Conservation (phyloP, 116 monocot genomes). For the Papilionanthe hybrid region DNA sequence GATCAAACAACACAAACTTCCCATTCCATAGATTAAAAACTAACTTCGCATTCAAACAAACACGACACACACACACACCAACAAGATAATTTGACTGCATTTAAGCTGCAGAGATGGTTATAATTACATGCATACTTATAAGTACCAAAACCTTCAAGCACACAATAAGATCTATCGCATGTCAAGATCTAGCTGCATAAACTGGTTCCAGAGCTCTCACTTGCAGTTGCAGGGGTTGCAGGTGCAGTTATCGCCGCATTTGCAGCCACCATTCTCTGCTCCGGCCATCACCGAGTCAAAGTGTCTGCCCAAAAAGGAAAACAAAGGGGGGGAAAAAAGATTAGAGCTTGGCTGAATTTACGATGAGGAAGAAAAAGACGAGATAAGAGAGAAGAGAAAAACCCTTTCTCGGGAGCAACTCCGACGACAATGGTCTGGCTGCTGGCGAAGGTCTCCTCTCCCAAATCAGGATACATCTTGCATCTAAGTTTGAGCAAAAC, state of each 20-base stretch:
- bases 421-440: slow-evolving; percentile 35
- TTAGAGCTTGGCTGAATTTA: background rate
- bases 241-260: slow-evolving; percentile 18
- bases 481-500: slow-evolving; percentile 25
- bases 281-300: background rate
- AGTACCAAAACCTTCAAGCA: background rate
- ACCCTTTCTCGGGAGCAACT: slow-evolving; percentile 39
- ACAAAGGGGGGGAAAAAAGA: background rate
- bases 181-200: background rate
- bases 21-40: too few species aligned
- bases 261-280: slow-evolving; percentile 18
- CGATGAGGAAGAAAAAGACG: background rate
- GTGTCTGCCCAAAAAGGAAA: background rate
- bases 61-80: background rate
- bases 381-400: background rate
- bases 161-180: background rate
- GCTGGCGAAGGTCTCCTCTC: slow-evolving; percentile 33
- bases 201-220: slow-evolving; percentile 6
- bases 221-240: slow-evolving; percentile 25
- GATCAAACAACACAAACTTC: too few species aligned
- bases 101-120: background rate
- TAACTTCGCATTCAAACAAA: too few species aligned
- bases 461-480: slow-evolving; percentile 49
- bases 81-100: background rate
- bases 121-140: background rate